These are phyloP conservation scores for Sarocladium strictum DNA, from an alignment of 2,329 filamentous ascomycete genomes.

Conservation along the genomic window DNA sequence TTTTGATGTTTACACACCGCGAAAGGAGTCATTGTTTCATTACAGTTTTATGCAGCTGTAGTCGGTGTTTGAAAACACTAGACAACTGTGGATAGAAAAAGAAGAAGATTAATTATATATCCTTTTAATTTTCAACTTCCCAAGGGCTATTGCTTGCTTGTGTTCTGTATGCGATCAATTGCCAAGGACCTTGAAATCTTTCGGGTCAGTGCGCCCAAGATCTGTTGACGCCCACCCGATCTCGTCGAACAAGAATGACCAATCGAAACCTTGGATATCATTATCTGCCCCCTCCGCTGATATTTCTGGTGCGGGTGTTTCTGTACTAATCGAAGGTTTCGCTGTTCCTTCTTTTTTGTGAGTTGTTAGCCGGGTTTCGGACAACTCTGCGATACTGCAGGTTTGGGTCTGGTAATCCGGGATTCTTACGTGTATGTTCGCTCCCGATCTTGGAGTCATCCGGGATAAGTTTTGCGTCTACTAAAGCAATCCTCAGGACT, in stretches of 20 bases:
- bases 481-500: constrained; percentile 37
- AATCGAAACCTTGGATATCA: constrained; percentile 39
- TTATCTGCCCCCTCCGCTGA: constrained; percentile 13
- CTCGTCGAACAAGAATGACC: constrained; percentile 44
- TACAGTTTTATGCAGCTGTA: not conserved
- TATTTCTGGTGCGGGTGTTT: constrained; percentile 8
- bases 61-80: not conserved
- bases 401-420: not conserved
- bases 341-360: not conserved
- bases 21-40: not conserved
- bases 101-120: too few species aligned
- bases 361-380: too few species aligned
- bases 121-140: too few species aligned
- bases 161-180: too few species aligned
- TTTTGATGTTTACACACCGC: constrained; percentile 4
- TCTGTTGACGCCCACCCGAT: constrained; percentile 37
- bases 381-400: not conserved
- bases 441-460: constrained; percentile 24
- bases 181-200: not conserved
- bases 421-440: constrained; percentile 23
- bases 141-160: not conserved
- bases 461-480: constrained; percentile 27
- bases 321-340: not conserved
- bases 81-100: not conserved
- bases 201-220: constrained; percentile 13